Conservation (phyloP, 2,329 filamentous ascomycete genomes). For the Fusarium anthophilum region DNA sequence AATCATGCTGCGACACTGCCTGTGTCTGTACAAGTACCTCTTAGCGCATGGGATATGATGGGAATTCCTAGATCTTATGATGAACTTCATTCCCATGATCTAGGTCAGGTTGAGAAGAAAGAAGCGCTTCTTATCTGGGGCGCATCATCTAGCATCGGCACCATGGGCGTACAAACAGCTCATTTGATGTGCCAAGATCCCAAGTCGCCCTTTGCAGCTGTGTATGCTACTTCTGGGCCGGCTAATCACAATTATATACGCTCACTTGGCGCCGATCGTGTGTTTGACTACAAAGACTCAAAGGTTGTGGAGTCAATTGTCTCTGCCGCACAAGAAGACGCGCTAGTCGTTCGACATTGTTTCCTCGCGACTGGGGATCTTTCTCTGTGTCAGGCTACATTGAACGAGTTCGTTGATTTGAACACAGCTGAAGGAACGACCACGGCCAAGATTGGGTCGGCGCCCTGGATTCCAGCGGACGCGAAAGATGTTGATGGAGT, state of each 20-base stretch:
- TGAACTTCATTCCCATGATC: neutral
- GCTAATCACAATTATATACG: conserved; percentile 48
- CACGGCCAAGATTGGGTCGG: conserved; percentile 50
- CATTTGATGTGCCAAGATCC: conserved; percentile 48
- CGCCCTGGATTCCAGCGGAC: conserved; percentile 47
- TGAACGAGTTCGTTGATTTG: conserved; percentile 45
- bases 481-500: conserved; percentile 45
- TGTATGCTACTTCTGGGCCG: conserved; percentile 53
- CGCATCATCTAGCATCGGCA: conserved; percentile 56
- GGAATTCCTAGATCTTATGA: conserved; percentile 43
- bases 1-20: conserved; percentile 53
- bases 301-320: conserved; percentile 47
- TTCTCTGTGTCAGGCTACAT: conserved; percentile 48
- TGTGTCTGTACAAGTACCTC: conserved; percentile 49
- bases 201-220: conserved; percentile 47
- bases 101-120: conserved; percentile 23
- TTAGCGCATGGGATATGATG: conserved; percentile 52
- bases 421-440: too few relatives aligned
- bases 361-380: conserved; percentile 54
- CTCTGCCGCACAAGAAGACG: conserved; percentile 48
- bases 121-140: conserved; percentile 55
- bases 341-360: conserved; percentile 50
- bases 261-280: conserved; percentile 49
- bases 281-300: conserved; percentile 53
- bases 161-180: conserved; percentile 54